Base-by-base conservation (phyloP, 768 basidiomycete genomes). In the Austroboletus festivus region DNA sequence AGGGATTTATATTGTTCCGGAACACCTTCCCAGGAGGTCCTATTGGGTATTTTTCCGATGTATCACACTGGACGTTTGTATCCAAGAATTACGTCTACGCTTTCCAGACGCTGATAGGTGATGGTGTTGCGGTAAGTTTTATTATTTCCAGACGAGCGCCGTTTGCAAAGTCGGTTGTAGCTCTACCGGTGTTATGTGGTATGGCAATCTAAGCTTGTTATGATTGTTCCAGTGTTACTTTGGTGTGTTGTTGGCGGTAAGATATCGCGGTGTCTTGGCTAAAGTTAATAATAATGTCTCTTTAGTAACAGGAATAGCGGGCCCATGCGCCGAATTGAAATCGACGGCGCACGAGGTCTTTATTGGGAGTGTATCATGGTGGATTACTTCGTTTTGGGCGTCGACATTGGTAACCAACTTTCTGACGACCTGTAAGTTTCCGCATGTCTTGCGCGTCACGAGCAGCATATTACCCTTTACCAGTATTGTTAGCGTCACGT, bases 341-440 rank as follows among this genome's bases (percentile, higher is more conserved):
- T 15, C 46, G 10, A 38, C 38, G 0, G 45, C 52, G 1, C n/a
- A 22, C 2, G 52, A 57, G 10, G 59, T 72, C 15, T 74, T 71
- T 45, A 56, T 41, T 3, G 50, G 41, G 3, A 49, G 31, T 18
- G 59, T 66, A 15, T 55, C 62, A 0, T 46, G 47, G 12, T 74
- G 72, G 72, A 64, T 73, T 44, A 67, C 56, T 0, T 50, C 68
- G 4, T 70, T 68, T 42, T 72, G 64, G 52, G 48, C 54, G 0
- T 57, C 56, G 4, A 67, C 73, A 1, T 53, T 73, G 13, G 20
- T 50, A 0, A 68, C 68, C 19, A 73, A 73, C 52, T 38, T 70
- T 0, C 42, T 58, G 18, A 61, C 63, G 13, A 71, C 72, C 9
- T 8, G 69, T 69, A 39, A 23, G 64, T 6, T n/a, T n/a, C n/a